A percentile compares a stretch with the other conserved stretches of the same genome.
Evolutionary conservation across 2,329 filamentous ascomycete species (phyloP).

Genomic region (Colletotrichum australisinense): DNA sequence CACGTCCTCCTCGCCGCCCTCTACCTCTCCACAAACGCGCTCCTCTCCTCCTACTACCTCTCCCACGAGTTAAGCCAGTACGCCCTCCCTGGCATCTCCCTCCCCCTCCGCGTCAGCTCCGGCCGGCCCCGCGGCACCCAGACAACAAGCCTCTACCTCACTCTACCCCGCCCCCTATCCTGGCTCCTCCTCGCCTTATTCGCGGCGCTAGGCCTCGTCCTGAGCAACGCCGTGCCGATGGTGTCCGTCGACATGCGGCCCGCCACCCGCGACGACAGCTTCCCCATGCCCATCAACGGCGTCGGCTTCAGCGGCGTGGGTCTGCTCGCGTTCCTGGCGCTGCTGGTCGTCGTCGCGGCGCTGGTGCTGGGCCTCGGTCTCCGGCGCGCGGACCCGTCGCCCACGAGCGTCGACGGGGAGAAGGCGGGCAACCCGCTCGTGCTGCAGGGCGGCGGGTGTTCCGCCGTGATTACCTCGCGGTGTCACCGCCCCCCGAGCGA

Average conservation of each 20-base stretch:
- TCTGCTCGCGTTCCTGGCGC: conserved; percentile 53
- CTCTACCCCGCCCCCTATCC: conserved; percentile 58
- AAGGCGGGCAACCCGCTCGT: conserved; percentile 60
- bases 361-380: conserved; percentile 52
- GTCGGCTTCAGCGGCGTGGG: conserved; percentile 57
- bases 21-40: conserved; percentile 59
- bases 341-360: conserved; percentile 50
- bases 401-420: conserved; percentile 47
- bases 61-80: conserved; percentile 62
- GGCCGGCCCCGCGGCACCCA: conserved; percentile 56
- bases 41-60: conserved; percentile 60
- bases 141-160: conserved; percentile 60
- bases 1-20: conserved; percentile 60
- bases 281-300: conserved; percentile 39
- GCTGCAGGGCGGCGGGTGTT: conserved; percentile 59
- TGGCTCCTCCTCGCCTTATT: conserved; percentile 58
- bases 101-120: conserved; percentile 59
- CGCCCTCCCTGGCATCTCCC: conserved; percentile 45
- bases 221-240: conserved; percentile 52
- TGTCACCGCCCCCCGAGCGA: conserved; percentile 54
- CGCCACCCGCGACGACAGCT: background rate
- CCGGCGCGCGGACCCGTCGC: conserved; percentile 50
- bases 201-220: conserved; percentile 55
- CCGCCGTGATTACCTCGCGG: conserved; percentile 61
- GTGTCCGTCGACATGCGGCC: conserved; percentile 43